These are phyloP conservation scores for Graphium sp. DNA, from an alignment of 2,329 filamentous ascomycete species.

Conservation along the genomic window DNA sequence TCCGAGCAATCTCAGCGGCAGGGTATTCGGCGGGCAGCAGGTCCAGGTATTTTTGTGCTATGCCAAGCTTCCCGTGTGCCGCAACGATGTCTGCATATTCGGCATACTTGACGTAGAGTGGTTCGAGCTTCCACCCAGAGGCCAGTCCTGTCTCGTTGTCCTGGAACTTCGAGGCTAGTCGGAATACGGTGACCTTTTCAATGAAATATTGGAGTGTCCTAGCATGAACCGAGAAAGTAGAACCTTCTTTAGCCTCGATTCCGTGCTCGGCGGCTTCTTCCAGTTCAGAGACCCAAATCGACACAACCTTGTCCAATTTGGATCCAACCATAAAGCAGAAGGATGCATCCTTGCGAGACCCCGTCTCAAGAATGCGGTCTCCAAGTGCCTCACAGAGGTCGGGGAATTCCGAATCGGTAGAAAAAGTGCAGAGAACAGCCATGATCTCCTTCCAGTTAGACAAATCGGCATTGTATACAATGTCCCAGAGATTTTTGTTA, in stretches of 20 bases:
- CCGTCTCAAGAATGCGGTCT: conserved; percentile 70
- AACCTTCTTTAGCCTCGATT: conserved; percentile 52
- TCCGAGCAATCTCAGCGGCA: conserved; percentile 72
- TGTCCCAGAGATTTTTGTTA: conserved; percentile 93
- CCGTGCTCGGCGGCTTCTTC: conserved; percentile 66
- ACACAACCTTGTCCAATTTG: conserved; percentile 92
- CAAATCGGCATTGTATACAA: conserved; percentile 90
- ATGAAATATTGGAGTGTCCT: conserved; percentile 82
- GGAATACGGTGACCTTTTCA: conserved; percentile 96
- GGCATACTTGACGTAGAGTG: conserved; percentile 85
- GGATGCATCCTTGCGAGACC: conserved; percentile 71
- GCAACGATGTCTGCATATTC: conserved; percentile 95
- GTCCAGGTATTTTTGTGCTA: conserved; percentile 83
- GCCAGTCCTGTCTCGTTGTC: conserved; percentile 57
- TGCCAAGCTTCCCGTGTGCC: conserved; percentile 68
- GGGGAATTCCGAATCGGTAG: conserved; percentile 76
- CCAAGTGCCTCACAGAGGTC: conserved; percentile 91
- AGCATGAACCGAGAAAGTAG: conserved; percentile 83
- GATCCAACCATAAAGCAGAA: conserved; percentile 95
- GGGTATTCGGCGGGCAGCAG: conserved; percentile 72
- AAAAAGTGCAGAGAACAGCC: conserved; percentile 90
- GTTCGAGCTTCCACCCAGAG: conserved; percentile 74
- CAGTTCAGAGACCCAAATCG: conserved; percentile 84
- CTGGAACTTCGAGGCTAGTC: conserved; percentile 79
- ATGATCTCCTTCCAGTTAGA: conserved; percentile 94